Percentiles rank a stretch among this genome's conserved stretches.
Conservation (phyloP, 2,329 filamentous ascomycete species). For the Aspergillus amoenus region DNA sequence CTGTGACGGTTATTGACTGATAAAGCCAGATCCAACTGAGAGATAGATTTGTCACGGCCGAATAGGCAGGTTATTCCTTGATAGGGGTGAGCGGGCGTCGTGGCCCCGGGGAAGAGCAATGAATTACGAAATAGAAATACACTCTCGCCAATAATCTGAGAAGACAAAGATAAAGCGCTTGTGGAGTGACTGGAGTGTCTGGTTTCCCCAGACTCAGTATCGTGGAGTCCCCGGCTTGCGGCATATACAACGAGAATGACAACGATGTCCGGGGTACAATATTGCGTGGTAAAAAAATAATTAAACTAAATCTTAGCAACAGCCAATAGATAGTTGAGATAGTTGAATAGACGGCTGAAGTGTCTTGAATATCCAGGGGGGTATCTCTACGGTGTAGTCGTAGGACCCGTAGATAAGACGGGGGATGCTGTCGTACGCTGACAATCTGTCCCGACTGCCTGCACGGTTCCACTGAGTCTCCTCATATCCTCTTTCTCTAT, state of each 20-base stretch:
- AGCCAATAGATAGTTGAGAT: too few species aligned
- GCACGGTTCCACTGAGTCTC: too few species aligned
- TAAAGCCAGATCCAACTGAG: not conserved
- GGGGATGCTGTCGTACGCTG: not conserved
- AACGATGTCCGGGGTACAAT: too few species aligned
- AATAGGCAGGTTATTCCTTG: conserved; percentile 1
- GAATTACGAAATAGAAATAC: not conserved
- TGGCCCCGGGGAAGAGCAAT: not conserved
- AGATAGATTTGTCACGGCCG: not conserved
- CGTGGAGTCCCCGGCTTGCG: not conserved
- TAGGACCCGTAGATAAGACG: conserved; percentile 1
- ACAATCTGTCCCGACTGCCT: not conserved
- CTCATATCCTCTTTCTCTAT: too few species aligned
- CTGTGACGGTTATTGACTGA: too few species aligned
- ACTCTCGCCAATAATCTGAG: not conserved
- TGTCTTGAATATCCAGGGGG: too few species aligned
- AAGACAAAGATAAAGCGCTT: not conserved
- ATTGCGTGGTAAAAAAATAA: too few species aligned
- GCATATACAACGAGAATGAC: not conserved
- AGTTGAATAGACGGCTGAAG: too few species aligned
- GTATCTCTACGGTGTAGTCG: too few species aligned
- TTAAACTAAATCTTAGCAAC: too few species aligned
- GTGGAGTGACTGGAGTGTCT: not conserved
- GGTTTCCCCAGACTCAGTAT: not conserved
- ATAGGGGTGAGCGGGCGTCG: not conserved